Percentiles rank a stretch among this genome's conserved stretches.
These are phyloP conservation scores for Westerdykella sp. DNA, from an alignment of 2,329 filamentous ascomycete species.

Conservation along the genomic window DNA sequence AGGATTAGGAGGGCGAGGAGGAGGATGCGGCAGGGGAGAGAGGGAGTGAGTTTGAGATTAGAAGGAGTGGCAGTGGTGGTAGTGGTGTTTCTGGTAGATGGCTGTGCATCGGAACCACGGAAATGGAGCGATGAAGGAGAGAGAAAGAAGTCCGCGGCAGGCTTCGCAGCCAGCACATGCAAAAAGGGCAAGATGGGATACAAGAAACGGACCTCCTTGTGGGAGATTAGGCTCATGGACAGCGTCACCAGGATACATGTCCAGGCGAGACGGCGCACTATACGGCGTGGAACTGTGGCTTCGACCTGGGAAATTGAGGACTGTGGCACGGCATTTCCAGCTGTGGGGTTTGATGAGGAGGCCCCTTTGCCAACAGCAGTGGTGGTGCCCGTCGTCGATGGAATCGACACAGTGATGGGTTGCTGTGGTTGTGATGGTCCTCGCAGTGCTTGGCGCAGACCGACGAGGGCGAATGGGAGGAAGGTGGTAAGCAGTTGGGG, in stretches of 20 bases:
- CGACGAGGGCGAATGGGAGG: conserved; percentile 66
- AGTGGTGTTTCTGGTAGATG: conserved; percentile 57
- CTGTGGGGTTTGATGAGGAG: not conserved
- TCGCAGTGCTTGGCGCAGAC: conserved; percentile 48
- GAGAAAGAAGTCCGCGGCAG: conserved; percentile 59
- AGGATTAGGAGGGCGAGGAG: conserved; percentile 49
- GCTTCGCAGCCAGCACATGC: conserved; percentile 69
- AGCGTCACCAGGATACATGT: conserved; percentile 55
- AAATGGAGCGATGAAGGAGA: conserved; percentile 13
- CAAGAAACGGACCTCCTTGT: conserved; percentile 97
- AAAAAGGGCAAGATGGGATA: conserved; percentile 86
- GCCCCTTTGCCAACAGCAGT: not conserved
- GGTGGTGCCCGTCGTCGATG: not conserved
- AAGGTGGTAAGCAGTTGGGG: conserved; percentile 79
- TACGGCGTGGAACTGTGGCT: conserved; percentile 5
- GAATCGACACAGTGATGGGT: conserved; percentile 18
- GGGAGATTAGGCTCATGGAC: conserved; percentile 69
- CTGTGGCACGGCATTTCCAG: not conserved
- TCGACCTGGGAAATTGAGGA: not conserved
- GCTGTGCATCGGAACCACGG: conserved; percentile 28
- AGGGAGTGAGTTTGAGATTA: conserved; percentile 1
- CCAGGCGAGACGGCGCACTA: conserved; percentile 27
- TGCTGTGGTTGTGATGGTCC: not conserved
- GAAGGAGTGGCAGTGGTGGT: conserved; percentile 42
- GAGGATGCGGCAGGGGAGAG: conserved; percentile 38